Conservation (phyloP, 345 rosid species). For the Euphorbia pulcherrima region DNA sequence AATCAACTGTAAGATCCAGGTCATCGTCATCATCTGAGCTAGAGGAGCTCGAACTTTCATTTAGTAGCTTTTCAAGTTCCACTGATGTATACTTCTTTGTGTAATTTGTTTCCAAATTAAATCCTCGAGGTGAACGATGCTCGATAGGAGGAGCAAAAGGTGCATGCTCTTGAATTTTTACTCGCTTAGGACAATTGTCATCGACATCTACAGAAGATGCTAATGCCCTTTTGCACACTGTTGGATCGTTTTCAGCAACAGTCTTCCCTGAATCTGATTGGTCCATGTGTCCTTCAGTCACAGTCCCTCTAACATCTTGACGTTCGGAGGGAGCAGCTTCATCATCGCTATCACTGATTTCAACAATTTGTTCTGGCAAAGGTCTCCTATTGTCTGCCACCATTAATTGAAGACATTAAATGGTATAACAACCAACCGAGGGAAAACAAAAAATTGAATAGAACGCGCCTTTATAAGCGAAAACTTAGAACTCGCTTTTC, state of each 20-base stretch:
- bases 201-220: no score
- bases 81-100: background rate
- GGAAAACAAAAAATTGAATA: no score
- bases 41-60: conserved; percentile 19
- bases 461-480: background rate
- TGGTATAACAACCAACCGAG: background rate
- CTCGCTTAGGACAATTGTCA: background rate
- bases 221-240: no score
- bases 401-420: background rate
- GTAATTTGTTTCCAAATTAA: conserved; percentile 9
- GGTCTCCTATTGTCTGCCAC: background rate
- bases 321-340: background rate
- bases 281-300: no score
- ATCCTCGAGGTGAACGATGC: background rate
- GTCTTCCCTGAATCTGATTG: no score
- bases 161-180: conserved; percentile 6
- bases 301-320: no score
- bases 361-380: background rate
- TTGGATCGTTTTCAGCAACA: no score
- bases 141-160: conserved; percentile 13
- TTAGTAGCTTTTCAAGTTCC: background rate
- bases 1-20: background rate
- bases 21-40: conserved; percentile 25
- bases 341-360: background rate
- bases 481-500: no score